A percentile compares a stretch with the other conserved stretches of the same genome.
Evolutionary conservation across 768 basidiomycete species (phyloP).

Genomic region (Gloeostereum incarnatum): DNA sequence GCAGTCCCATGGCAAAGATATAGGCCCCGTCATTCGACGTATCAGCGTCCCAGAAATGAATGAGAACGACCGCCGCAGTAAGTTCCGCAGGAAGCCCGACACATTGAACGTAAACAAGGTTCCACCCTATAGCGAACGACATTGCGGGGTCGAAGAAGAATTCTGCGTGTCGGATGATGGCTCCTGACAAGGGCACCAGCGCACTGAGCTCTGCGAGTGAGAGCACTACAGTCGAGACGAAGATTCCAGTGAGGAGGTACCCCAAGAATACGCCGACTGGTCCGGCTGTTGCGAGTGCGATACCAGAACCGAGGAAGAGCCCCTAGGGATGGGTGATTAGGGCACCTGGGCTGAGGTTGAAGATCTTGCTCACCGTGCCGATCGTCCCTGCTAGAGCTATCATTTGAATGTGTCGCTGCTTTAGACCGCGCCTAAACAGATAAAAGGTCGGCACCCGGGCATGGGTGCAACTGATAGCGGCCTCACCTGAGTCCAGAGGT

Average conservation of each 20-base stretch:
- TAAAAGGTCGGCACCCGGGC: too few relatives aligned
- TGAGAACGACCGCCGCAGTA: constrained; percentile 39
- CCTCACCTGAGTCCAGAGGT: too few relatives aligned
- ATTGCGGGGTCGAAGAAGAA: constrained; percentile 44
- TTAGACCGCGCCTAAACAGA: too few relatives aligned
- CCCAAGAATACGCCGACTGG: constrained; percentile 44
- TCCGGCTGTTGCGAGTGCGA: constrained; percentile 37
- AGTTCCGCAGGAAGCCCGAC: constrained; percentile 41
- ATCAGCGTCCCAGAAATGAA: constrained; percentile 31
- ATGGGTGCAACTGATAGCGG: too few relatives aligned
- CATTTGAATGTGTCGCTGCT: constrained; percentile 6
- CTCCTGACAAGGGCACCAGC: constrained; percentile 24
- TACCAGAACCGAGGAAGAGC: constrained; percentile 45
- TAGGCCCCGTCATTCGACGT: constrained; percentile 7
- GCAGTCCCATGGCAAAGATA: constrained; percentile 3
- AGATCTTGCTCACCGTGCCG: constrained; percentile 3
- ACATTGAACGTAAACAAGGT: constrained; percentile 34
- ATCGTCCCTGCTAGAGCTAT: constrained; percentile 7
- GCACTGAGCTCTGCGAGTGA: constrained; percentile 29
- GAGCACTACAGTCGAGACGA: constrained; percentile 21
- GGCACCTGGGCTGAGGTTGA: not conserved
- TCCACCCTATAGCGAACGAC: constrained; percentile 34
- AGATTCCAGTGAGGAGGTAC: constrained; percentile 30
- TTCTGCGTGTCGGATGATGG: constrained; percentile 39
- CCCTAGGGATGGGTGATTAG: constrained; percentile 15